phyloP scores from a whole-genome alignment of 306 rosid species.

The Elaeagnus macrophylla region DNA sequence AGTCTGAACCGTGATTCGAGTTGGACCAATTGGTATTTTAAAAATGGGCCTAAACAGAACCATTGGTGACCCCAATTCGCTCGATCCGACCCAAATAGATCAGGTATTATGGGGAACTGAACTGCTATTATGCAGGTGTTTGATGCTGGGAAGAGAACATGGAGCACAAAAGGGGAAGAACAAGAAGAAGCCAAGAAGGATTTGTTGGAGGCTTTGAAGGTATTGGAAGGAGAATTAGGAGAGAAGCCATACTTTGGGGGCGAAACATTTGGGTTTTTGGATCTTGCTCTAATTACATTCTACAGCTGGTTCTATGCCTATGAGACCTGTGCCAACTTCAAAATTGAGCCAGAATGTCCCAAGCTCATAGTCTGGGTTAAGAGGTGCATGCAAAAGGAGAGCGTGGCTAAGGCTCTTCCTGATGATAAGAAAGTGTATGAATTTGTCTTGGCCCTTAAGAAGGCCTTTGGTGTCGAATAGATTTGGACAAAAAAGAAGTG shows the following conservation, averaged over 20 bases:
- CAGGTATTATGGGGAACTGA: too few relatives aligned
- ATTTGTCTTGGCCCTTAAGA: not conserved
- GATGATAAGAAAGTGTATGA: not conserved
- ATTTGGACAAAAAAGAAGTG: too few relatives aligned
- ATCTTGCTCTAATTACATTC: not conserved
- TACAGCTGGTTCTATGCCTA: not conserved
- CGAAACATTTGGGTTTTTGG: not conserved
- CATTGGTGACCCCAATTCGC: too few relatives aligned
- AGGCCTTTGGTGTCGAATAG: not conserved
- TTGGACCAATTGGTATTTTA: too few relatives aligned
- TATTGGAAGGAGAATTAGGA: not conserved
- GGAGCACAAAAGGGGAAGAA: not conserved
- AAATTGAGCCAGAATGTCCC: not conserved
- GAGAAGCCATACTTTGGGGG: not conserved
- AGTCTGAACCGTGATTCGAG: too few relatives aligned
- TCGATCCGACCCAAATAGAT: too few relatives aligned
- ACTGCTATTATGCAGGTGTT: not conserved
- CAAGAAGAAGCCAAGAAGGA: not conserved
- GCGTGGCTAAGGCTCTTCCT: not conserved
- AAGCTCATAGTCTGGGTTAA: not conserved
- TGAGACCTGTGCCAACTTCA: not conserved
- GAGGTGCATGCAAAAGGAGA: not conserved
- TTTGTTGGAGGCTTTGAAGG: not conserved
- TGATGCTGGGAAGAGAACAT: not conserved
- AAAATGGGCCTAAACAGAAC: too few relatives aligned